Evolutionary conservation across 2,329 filamentous ascomycete genomes (phyloP).

Genomic region (Epichloe gansuensis): DNA sequence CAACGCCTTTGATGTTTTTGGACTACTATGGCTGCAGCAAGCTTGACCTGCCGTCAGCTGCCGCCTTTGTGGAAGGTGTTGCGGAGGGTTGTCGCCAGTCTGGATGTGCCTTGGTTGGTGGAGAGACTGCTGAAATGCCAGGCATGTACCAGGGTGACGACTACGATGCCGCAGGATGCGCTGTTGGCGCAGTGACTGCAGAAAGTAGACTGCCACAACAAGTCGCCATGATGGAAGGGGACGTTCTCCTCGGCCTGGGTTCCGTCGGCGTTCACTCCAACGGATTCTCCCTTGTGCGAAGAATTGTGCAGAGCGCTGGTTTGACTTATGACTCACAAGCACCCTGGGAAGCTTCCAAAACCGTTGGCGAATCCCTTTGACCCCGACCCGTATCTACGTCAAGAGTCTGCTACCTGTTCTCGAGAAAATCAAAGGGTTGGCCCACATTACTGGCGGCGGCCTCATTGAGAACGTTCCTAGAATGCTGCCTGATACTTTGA

Average conservation of each 20-base stretch:
- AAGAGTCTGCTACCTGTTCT: slow-evolving; percentile 60
- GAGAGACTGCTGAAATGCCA: slow-evolving; percentile 97
- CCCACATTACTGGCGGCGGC: slow-evolving; percentile 94
- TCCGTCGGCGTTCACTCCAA: slow-evolving; percentile 91
- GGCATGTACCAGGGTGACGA: slow-evolving; percentile 81
- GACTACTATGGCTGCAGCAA: slow-evolving; percentile 95
- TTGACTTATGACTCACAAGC: slow-evolving; percentile 59
- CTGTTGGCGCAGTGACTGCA: slow-evolving; percentile 68
- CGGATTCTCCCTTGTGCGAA: slow-evolving; percentile 91
- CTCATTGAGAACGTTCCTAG: slow-evolving; percentile 88
- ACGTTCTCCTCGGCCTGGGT: slow-evolving; percentile 73
- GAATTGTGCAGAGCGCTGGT: slow-evolving; percentile 64
- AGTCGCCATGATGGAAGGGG: slow-evolving; percentile 64
- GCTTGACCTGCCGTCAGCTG: slow-evolving; percentile 65
- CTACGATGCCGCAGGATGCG: slow-evolving; percentile 87
- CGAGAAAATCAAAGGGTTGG: slow-evolving; percentile 73
- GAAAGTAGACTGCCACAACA: slow-evolving; percentile 63
- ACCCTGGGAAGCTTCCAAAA: slow-evolving; percentile 58
- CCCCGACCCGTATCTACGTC: slow-evolving; percentile 90
- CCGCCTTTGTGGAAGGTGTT: slow-evolving; percentile 83
- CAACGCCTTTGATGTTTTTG: slow-evolving; percentile 89
- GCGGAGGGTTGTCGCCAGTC: slow-evolving; percentile 76
- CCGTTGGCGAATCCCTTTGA: slow-evolving; percentile 70
- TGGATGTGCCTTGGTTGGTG: slow-evolving; percentile 84
- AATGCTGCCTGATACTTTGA: slow-evolving; percentile 70